Base-by-base conservation (phyloP, 75 land plant genomes). In the Pinus albicaulis region DNA sequence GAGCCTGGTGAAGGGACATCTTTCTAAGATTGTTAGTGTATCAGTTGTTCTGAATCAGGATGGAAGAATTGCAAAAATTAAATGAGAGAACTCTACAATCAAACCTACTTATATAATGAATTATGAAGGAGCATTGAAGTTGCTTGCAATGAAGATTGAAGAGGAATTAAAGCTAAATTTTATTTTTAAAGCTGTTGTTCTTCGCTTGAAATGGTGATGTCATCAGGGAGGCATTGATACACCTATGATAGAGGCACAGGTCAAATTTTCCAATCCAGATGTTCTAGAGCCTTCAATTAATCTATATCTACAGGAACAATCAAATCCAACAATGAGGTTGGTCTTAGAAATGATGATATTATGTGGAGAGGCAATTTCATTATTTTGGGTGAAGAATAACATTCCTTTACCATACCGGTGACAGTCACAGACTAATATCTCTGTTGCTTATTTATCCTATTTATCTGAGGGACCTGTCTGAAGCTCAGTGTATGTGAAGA, bases 281-380 rank as follows among this genome's bases (percentile, higher is more conserved):
- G 88, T 85, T 64, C 88, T 90, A n/a, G 89, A 91, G 65, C 98
- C 99, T 13, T n/a, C 31, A 2, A 92, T 98, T 59, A 85, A 84
- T 56, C 74, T 95, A 5, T 90, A 88, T 70, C 83, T 98, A 64
- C 83, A 83, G 52, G 82, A 98, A 76, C 92, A 83, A 64, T 74
- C 89, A 22, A 86, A 82, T 59, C 94, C 96, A 55, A 88, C 99
- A 57, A 83, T 83, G 79, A 92, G 89, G 26, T 89, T 98, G 81
- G 99, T 98, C 55, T 83, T 94, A 38, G 99, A 98, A 76, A 92
- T 98, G 95, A 98, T 98, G 99, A 88, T 98, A 64, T 83, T 92
- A 28, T 98, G 99, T 91, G 98, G 98, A 44, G 99, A 98, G 80
- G 92, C 82, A 73, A 73, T 98, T 63, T 95, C 99, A 16, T 77